Conservation (phyloP, 352 stramenopile genomes). For the Phytophthora niederhauseri region DNA sequence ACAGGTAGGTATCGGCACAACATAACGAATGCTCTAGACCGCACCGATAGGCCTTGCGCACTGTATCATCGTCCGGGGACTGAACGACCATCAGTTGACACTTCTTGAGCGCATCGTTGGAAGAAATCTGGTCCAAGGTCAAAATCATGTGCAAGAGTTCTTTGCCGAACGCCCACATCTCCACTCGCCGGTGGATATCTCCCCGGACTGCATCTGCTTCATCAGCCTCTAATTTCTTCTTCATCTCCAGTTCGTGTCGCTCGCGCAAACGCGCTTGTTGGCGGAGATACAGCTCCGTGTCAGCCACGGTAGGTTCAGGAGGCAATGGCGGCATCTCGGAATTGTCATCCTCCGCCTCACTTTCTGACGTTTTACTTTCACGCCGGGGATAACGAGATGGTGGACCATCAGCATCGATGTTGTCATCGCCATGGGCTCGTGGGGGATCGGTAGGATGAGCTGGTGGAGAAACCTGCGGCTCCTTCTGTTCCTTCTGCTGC, state of each 20-base stretch:
- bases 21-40: slow-evolving; percentile 13
- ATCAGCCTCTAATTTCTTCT: slow-evolving; percentile 80
- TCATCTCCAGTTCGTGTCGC: slow-evolving; percentile 80
- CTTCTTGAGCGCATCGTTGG: slow-evolving; percentile 72
- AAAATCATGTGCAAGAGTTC: slow-evolving; percentile 85
- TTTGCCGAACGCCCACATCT: slow-evolving; percentile 88
- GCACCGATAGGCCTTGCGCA: slow-evolving; percentile 84
- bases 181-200: slow-evolving; percentile 74
- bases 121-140: slow-evolving; percentile 84
- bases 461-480: slow-evolving; percentile 16
- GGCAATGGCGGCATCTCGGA: slow-evolving; percentile 59
- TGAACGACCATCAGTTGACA: slow-evolving; percentile 82
- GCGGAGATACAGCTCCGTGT: slow-evolving; percentile 80
- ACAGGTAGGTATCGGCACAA: not conserved
- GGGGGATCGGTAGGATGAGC: slow-evolving; percentile 30
- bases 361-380: slow-evolving; percentile 64
- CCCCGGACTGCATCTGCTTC: slow-evolving; percentile 80
- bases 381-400: slow-evolving; percentile 38
- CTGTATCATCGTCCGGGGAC: slow-evolving; percentile 78
- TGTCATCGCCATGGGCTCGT: slow-evolving; percentile 37
- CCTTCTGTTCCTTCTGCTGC: slow-evolving; percentile 52
- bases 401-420: slow-evolving; percentile 33
- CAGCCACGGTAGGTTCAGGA: slow-evolving; percentile 68
- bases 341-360: slow-evolving; percentile 52
- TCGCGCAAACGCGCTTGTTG: slow-evolving; percentile 86